Evolutionary conservation across 179 eudicot genomes (phyloP).

Genomic region (Gypsophila paniculata): DNA sequence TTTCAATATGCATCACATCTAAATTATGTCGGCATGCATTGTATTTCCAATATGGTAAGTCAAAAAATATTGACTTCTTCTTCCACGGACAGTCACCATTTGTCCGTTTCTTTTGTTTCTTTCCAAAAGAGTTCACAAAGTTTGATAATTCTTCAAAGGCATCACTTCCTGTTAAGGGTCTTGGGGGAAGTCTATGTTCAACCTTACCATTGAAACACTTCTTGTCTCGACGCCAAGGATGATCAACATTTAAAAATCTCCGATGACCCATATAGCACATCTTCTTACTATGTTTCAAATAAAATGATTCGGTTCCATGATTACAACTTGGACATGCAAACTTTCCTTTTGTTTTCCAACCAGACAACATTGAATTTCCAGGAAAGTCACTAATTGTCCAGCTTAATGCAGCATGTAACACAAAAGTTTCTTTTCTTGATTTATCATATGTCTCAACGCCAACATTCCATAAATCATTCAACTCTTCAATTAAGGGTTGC

Average conservation of each 20-base stretch:
- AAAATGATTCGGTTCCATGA: conserved; percentile 5
- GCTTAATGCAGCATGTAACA: conserved; percentile 12
- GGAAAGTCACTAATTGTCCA: conserved; percentile 29
- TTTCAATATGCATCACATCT: too few relatives aligned
- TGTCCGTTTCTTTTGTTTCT: background rate
- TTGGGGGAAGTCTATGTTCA: background rate
- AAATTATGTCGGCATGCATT: too few relatives aligned
- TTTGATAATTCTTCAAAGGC: background rate
- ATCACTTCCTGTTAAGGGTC: background rate
- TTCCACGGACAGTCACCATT: background rate
- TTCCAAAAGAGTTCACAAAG: background rate
- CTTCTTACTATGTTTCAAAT: conserved; percentile 7
- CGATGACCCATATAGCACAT: conserved; percentile 19
- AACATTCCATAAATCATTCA: conserved; percentile 11
- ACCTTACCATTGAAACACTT: conserved; percentile 4
- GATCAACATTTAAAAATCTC: conserved; percentile 7
- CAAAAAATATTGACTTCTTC: background rate
- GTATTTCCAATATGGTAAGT: background rate
- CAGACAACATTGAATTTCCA: conserved; percentile 23
- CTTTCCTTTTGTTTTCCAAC: conserved; percentile 20
- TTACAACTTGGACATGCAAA: conserved; percentile 12
- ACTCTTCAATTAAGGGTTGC: conserved; percentile 19
- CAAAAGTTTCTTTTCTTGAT: background rate
- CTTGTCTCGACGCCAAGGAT: conserved; percentile 18
- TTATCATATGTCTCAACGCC: conserved; percentile 23